These are phyloP conservation scores for Leptographium flavum DNA, from an alignment of 2,329 filamentous ascomycete genomes.

Conservation along the genomic window DNA sequence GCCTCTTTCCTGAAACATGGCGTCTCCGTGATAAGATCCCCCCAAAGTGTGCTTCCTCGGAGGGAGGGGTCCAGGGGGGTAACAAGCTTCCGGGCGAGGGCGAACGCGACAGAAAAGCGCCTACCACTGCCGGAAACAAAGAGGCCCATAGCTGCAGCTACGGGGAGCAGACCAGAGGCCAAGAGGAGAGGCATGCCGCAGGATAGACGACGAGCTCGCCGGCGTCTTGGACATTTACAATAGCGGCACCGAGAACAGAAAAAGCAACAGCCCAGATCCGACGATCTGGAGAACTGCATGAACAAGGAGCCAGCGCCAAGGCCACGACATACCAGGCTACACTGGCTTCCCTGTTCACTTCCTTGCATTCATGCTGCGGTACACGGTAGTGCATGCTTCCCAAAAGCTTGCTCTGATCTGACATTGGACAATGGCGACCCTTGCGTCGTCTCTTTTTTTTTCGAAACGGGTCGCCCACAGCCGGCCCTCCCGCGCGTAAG, in stretches of 20 bases:
- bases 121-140: neutral
- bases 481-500: neutral
- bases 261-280: neutral
- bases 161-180: too few relatives aligned
- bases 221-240: too few relatives aligned
- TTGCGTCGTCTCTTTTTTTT: neutral
- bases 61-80: neutral
- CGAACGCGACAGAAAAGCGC: neutral
- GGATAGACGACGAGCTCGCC: too few relatives aligned
- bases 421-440: neutral
- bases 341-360: neutral
- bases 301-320: neutral
- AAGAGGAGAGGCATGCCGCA: too few relatives aligned
- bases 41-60: neutral
- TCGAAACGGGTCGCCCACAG: neutral
- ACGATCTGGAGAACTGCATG: neutral
- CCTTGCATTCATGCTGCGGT: neutral
- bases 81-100: too few relatives aligned
- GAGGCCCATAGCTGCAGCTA: neutral
- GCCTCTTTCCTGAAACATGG: constrained; percentile 1
- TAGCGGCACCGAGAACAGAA: neutral
- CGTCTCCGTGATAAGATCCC: constrained; percentile 4
- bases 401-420: neutral
- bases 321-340: neutral
- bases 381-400: neutral